Base-by-base conservation (phyloP, 257 asterid genomes). In the Catharanthus roseus region DNA sequence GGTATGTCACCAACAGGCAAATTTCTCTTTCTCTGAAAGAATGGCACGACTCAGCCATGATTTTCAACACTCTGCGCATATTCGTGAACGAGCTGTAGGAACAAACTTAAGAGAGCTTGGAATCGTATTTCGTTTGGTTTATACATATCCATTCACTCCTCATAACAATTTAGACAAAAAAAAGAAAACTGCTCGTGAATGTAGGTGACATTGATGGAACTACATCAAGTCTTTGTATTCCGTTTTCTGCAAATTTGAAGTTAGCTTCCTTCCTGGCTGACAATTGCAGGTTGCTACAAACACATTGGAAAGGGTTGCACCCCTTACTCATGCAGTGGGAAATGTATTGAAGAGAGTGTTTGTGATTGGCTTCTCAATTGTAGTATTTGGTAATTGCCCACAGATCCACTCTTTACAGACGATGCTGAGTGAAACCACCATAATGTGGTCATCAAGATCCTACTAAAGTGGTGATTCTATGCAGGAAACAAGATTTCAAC, bases 241-340 rank as follows among this genome's bases (percentile, higher is more conserved):
- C n/a, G n/a, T n/a, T n/a, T n/a, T n/a, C n/a, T n/a, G n/a, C n/a
- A n/a, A n/a, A n/a, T n/a, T n/a, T n/a, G n/a, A n/a, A n/a, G n/a
- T n/a, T n/a, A n/a, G n/a, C n/a, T n/a, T n/a, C n/a, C n/a, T n/a
- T n/a, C n/a, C 42, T 8, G 5, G 5, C 10, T 66, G 24, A 45
- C 66, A 38, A 72, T 19, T 64, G 71, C 79, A 86, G 90, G 90
- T 86, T 56, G 90, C 88, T 55, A 80, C 90, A 4, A 86, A 86
- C 87, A 86, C 90, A 5, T 61, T 86, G 82, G 90, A 86, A 75
- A 65, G 90, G 50, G 90, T 82, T 4, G 88, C 90, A 0, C 90
- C 90, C 24, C 86, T 86, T 18, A 86, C 88, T 23, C 90, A 86
- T 72, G 88, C 90, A 5, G 90, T 86, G 2, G 90, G 90, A 29